Base-by-base conservation (phyloP, 495 filamentous ascomycete genomes). In the Penicillium diatomitis region DNA sequence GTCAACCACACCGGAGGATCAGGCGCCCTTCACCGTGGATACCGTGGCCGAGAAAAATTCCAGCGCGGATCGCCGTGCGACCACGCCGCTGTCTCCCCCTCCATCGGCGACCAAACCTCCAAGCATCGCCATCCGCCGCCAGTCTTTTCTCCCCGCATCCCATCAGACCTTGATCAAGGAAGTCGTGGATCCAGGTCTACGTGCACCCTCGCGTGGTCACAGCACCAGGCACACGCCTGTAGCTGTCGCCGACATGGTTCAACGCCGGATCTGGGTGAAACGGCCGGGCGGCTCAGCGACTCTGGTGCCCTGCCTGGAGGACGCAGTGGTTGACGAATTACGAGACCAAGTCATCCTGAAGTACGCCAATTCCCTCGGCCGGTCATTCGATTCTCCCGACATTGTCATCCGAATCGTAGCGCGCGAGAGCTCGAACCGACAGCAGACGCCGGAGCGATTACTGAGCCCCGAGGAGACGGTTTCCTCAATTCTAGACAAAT, bases 301-400 rank as follows among this genome's bases (percentile, higher is more conserved):
- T 28, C 70, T 90, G 54, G 85, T 98, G 36, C 82, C 85, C 40
- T 86, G 94, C 53, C 74, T 80, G 50, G 86, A 91, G 58, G 88
- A 95, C 59, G 87, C 94, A 56, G 64, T 98, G 66, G 92, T 97
- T 12, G 92, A 98, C 60, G 94, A 96, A 69, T 83, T 95, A 45
- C 82, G 90, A 48, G 94, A 96, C 55, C 79, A 90, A 77, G 90
- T 97, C 29, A 71, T 98, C 54, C 80, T 79, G 54, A 97, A 96
- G 69, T 98, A 96, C 63, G 81, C 79, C 44, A 98, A 98, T 66
- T 91, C 90, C 6, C 70, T 98, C 31, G 94, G 91, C 6, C 82
- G 80, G 57, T 85, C 73, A 28, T 96, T 88, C 57, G 92, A 98
- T 69, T 74, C 92, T 10, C 94, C 92, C 20, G 92, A 98, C 65